Evolutionary conservation across 2,329 filamentous ascomycete species (phyloP).

Genomic region (Talaromyces sp.): DNA sequence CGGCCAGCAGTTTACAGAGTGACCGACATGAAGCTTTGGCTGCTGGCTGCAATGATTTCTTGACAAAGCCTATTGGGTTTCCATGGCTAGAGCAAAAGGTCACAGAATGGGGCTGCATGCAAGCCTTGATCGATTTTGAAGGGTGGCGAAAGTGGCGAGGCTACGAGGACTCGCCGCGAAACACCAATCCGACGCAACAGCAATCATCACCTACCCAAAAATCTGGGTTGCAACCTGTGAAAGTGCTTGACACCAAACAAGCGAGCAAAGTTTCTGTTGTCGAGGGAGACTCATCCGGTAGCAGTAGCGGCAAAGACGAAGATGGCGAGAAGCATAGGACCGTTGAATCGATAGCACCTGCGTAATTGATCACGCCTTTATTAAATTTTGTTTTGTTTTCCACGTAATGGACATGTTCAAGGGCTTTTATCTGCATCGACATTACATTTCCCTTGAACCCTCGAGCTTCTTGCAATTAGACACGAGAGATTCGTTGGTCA

Average conservation of each 20-base stretch:
- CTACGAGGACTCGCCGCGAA: slow-evolving; percentile 43
- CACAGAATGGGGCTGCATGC: slow-evolving; percentile 99
- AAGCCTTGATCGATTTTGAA: slow-evolving; percentile 96
- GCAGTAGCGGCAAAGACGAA: slow-evolving; percentile 21
- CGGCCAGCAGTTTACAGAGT: slow-evolving; percentile 88
- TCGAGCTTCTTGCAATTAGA: neutral
- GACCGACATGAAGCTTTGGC: slow-evolving; percentile 92
- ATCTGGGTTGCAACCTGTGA: neutral
- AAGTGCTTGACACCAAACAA: slow-evolving; percentile 1
- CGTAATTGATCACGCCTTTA: neutral
- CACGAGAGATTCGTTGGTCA: slow-evolving; percentile 8
- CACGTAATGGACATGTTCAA: neutral
- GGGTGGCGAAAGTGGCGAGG: slow-evolving; percentile 98
- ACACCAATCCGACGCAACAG: neutral
- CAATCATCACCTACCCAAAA: slow-evolving; percentile 2
- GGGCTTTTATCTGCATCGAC: neutral
- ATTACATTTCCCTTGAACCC: neutral
- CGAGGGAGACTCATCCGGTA: slow-evolving; percentile 23
- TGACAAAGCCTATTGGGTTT: slow-evolving; percentile 95
- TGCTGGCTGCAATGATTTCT: slow-evolving; percentile 94
- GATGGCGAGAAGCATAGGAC: slow-evolving; percentile 11
- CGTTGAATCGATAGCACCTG: neutral
- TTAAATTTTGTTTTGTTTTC: neutral
- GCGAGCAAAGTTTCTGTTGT: slow-evolving; percentile 10
- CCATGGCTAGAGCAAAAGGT: slow-evolving; percentile 97